These are phyloP conservation scores for Xylariomycetidae sp. DNA, from an alignment of 2,329 filamentous ascomycete genomes.

Conservation along the genomic window DNA sequence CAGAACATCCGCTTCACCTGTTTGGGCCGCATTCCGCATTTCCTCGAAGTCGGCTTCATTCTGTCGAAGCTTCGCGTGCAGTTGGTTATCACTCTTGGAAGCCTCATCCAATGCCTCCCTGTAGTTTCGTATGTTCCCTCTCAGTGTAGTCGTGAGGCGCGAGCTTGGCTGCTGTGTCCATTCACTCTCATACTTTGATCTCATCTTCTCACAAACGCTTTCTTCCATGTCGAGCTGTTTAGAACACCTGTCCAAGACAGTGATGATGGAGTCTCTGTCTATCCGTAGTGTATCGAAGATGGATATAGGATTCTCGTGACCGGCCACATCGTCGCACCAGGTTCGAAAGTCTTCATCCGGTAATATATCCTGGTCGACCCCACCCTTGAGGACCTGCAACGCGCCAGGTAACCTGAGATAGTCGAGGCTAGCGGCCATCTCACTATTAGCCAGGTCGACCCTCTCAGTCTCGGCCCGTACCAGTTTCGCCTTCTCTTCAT, in stretches of 20 bases:
- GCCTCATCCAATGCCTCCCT: slow-evolving; percentile 87
- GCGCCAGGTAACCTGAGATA: slow-evolving; percentile 88
- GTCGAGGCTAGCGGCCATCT: slow-evolving; percentile 93
- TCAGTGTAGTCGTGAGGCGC: slow-evolving; percentile 78
- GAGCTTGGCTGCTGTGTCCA: slow-evolving; percentile 98
- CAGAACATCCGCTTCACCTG: slow-evolving; percentile 79
- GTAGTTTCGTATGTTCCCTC: slow-evolving; percentile 83
- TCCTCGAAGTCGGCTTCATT: slow-evolving; percentile 89
- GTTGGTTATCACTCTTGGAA: slow-evolving; percentile 75
- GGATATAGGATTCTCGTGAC: slow-evolving; percentile 71
- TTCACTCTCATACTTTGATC: slow-evolving; percentile 89
- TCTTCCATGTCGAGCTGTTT: slow-evolving; percentile 96
- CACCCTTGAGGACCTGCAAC: slow-evolving; percentile 86
- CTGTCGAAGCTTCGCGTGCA: slow-evolving; percentile 78
- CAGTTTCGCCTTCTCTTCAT: slow-evolving; percentile 96
- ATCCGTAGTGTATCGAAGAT: slow-evolving; percentile 76
- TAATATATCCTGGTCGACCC: slow-evolving; percentile 81
- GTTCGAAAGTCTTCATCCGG: slow-evolving; percentile 88
- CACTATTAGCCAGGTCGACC: slow-evolving; percentile 86
- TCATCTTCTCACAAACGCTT: slow-evolving; percentile 98
- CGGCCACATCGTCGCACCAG: slow-evolving; percentile 91
- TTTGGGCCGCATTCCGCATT: slow-evolving; percentile 85
- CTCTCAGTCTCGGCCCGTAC: slow-evolving; percentile 90
- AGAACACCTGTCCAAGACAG: slow-evolving; percentile 70
- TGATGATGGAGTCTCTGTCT: slow-evolving; percentile 71